A percentile compares a stretch with the other conserved stretches of the same genome.
These are phyloP conservation scores for Taphrina flavorubra DNA, from an alignment of 1,139 yeast species.

Conservation along the genomic window DNA sequence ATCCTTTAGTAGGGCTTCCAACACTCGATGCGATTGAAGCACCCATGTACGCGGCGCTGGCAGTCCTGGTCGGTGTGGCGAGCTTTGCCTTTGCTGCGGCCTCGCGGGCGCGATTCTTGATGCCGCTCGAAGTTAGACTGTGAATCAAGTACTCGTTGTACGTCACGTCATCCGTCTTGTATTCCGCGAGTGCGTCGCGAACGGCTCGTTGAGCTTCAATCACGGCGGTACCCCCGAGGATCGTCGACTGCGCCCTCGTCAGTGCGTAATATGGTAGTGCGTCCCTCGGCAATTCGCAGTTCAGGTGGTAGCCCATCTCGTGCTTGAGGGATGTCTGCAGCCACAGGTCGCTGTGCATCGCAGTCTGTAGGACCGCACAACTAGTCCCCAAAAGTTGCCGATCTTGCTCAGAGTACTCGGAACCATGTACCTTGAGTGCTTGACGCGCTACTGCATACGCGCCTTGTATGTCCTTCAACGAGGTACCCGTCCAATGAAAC, in stretches of 20 bases:
- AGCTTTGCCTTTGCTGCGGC: not conserved
- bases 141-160: slow-evolving; percentile 18
- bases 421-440: slow-evolving; percentile 54
- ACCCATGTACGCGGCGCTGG: not conserved
- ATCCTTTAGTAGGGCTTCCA: not conserved
- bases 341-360: slow-evolving; percentile 63
- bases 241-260: not conserved
- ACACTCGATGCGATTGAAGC: not conserved
- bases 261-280: slow-evolving; percentile 45
- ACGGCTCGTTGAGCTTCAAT: slow-evolving; percentile 19
- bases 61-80: not conserved
- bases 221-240: slow-evolving; percentile 30
- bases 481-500: slow-evolving; percentile 76
- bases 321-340: slow-evolving; percentile 62
- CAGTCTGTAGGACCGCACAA: slow-evolving; percentile 57
- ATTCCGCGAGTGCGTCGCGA: not conserved
- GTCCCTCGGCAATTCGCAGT: not conserved
- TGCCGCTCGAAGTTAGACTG: slow-evolving; percentile 12
- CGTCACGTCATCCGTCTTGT: slow-evolving; percentile 13
- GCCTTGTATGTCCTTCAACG: slow-evolving; percentile 55
- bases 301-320: slow-evolving; percentile 60
- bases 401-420: slow-evolving; percentile 55
- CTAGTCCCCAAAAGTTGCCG: slow-evolving; percentile 55
- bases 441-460: slow-evolving; percentile 59
- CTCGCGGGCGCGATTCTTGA: slow-evolving; percentile 19